Base-by-base conservation (phyloP, 345 rosid species). In the Balakata baccata region DNA sequence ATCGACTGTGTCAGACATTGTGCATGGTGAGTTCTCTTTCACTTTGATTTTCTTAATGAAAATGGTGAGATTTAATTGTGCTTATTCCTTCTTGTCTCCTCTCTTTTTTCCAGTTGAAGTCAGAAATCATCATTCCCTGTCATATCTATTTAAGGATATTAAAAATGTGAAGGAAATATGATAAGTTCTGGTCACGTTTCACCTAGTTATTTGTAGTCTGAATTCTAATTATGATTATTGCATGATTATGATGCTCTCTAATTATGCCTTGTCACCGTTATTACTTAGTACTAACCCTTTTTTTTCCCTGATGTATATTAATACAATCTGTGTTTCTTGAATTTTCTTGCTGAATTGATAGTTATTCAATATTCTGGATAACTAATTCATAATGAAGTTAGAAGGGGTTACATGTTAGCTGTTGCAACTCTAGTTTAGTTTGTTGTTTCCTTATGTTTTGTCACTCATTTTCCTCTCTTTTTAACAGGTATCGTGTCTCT, bases 1-100 rank as follows among this genome's bases (percentile, higher is more conserved):
- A 85, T 90, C 39, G 90, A 91, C 68, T 90, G 87, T 72, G 97
- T 95, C 75, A 87, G 98, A 77, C 96, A 92, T 82, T 88, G 90
- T 52, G 79, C 92, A 66, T 95, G 99, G 99, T 95, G 18, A 20
- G 64, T 45, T 75, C 23, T 64, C 7, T 52, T 59, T 70, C 57
- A 64, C 75, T 77, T 58, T 47, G 18, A 20, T 50, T 58, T 18
- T 68, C 58, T 78, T 60, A 18, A n/a, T 70, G 49, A 51, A 22
- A 16, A 59, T 37, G 6, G 29, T 14, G 12, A 23, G 16, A 8
- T 22, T 51, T 51, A 34, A 50, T 0, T 64, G 25, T 64, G 50
- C 17, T 64, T 64, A 64, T 41, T 29, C 25, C 68, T 41, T 64
- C 34, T 11, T 38, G 9, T 5, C 17, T 69, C 38, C 38, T n/a